Evolutionary conservation across 768 basidiomycete species (phyloP).

Genomic region (Termitomyces bulborhizus): DNA sequence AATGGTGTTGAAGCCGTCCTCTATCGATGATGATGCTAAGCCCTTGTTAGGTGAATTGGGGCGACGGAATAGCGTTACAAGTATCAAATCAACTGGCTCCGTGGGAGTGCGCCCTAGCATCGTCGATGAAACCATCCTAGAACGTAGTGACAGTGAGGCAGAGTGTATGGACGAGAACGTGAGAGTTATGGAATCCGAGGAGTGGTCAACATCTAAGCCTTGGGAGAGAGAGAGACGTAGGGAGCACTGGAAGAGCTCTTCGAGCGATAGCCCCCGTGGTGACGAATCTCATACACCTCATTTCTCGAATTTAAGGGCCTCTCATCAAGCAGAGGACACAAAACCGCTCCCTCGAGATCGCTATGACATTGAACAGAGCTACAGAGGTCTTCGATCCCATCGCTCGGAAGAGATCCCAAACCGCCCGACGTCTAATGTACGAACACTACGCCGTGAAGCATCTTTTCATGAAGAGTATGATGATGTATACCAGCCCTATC

Average conservation of each 20-base stretch:
- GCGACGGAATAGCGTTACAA: constrained; percentile 42
- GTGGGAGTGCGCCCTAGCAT: constrained; percentile 33
- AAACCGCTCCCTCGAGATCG: constrained; percentile 6
- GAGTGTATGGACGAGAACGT: constrained; percentile 4
- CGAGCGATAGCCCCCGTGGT: constrained; percentile 12
- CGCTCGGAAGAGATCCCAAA: constrained; percentile 6
- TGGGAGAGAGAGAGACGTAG: constrained; percentile 16
- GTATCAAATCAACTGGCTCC: constrained; percentile 40
- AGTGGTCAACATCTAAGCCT: constrained; percentile 10
- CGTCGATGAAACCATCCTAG: constrained; percentile 32
- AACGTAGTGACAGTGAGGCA: constrained; percentile 24
- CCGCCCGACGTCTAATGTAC: neutral
- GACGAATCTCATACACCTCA: constrained; percentile 8
- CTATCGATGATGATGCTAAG: constrained; percentile 40
- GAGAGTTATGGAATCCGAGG: constrained; percentile 3
- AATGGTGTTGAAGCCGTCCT: constrained; percentile 44
- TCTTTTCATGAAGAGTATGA: constrained; percentile 18
- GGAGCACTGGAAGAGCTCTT: constrained; percentile 15
- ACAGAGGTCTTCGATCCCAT: constrained; percentile 6
- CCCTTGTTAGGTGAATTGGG: constrained; percentile 33
- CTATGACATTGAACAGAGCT: constrained; percentile 7
- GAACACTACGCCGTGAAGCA: constrained; percentile 10
- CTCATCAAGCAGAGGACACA: constrained; percentile 8
- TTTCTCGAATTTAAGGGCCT: constrained; percentile 2
- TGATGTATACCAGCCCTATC: constrained; percentile 8